Evolutionary conservation across 495 filamentous ascomycete genomes (phyloP).

Genomic region (Lepraria neglecta): DNA sequence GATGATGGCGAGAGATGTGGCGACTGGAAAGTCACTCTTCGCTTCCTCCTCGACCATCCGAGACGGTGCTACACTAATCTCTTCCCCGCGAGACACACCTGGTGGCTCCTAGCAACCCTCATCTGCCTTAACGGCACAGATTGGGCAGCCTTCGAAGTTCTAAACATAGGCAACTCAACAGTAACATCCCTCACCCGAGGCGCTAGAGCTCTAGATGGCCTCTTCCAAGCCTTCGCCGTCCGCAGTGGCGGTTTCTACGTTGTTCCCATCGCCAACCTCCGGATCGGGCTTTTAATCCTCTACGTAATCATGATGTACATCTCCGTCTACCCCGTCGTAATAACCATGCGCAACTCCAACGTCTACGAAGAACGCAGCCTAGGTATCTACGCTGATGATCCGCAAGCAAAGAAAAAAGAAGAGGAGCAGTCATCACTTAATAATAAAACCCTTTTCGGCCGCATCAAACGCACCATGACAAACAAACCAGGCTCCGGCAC

Average conservation of each 20-base stretch:
- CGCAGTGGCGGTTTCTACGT: slow-evolving; percentile 82
- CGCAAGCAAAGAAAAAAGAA: slow-evolving; percentile 24
- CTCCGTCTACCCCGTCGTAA: slow-evolving; percentile 56
- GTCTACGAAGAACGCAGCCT: slow-evolving; percentile 72
- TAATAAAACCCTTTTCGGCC: slow-evolving; percentile 25
- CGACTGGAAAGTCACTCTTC: slow-evolving; percentile 57
- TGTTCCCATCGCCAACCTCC: slow-evolving; percentile 61
- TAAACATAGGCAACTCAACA: slow-evolving; percentile 65
- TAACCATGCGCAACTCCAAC: slow-evolving; percentile 58
- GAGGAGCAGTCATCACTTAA: slow-evolving; percentile 21
- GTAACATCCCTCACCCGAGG: slow-evolving; percentile 51
- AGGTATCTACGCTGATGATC: slow-evolving; percentile 53
- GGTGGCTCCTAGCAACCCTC: slow-evolving; percentile 70
- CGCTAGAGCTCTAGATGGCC: slow-evolving; percentile 63
- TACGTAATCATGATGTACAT: slow-evolving; percentile 96
- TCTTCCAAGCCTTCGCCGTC: slow-evolving; percentile 80
- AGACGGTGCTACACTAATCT: slow-evolving; percentile 68
- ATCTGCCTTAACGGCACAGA: slow-evolving; percentile 72
- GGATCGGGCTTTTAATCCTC: slow-evolving; percentile 66
- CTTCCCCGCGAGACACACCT: slow-evolving; percentile 69
- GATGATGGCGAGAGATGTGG: slow-evolving; percentile 36
- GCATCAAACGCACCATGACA: slow-evolving; percentile 22
- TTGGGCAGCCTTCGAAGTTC: slow-evolving; percentile 73
- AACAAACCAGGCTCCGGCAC: slow-evolving; percentile 25
- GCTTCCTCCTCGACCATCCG: slow-evolving; percentile 71